Conservation (phyloP, 2,329 filamentous ascomycete species). For the Septoria linicola region DNA sequence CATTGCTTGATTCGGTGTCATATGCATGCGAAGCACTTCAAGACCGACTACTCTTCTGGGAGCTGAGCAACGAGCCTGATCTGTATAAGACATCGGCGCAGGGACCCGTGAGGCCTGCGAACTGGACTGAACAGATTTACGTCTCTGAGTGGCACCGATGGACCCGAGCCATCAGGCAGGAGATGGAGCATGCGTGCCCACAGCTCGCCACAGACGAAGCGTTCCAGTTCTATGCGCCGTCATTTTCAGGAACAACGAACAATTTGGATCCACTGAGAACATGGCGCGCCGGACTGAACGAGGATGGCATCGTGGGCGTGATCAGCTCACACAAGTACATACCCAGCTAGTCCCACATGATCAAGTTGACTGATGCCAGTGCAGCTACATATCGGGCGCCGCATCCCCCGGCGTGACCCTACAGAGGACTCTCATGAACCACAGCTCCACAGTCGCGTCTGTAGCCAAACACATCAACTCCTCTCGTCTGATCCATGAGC, state of each 20-base stretch:
- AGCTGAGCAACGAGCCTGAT: conserved; percentile 66
- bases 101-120: conserved; percentile 51
- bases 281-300: conserved; percentile 56
- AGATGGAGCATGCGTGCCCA: conserved; percentile 53
- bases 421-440: conserved; percentile 63
- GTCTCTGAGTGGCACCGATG: conserved; percentile 60
- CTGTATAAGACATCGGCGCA: conserved; percentile 56
- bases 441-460: conserved; percentile 53
- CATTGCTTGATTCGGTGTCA: conserved; percentile 55
- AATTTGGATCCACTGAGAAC: conserved; percentile 51
- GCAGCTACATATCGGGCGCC: conserved; percentile 62
- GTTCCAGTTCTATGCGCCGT: conserved; percentile 58
- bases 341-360: background rate
- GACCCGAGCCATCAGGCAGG: conserved; percentile 50
- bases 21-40: conserved; percentile 58
- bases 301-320: conserved; percentile 50
- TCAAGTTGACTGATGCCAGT: conserved; percentile 10
- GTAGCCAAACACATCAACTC: conserved; percentile 52
- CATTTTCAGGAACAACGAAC: conserved; percentile 56
- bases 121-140: conserved; percentile 57
- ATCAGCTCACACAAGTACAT: conserved; percentile 61
- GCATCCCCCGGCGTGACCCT: conserved; percentile 61
- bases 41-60: conserved; percentile 57
- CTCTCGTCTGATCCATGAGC: conserved; percentile 39
- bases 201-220: conserved; percentile 43